Conservation (phyloP, 176 grass and related monocot genomes). For the Juncus inflexus region DNA sequence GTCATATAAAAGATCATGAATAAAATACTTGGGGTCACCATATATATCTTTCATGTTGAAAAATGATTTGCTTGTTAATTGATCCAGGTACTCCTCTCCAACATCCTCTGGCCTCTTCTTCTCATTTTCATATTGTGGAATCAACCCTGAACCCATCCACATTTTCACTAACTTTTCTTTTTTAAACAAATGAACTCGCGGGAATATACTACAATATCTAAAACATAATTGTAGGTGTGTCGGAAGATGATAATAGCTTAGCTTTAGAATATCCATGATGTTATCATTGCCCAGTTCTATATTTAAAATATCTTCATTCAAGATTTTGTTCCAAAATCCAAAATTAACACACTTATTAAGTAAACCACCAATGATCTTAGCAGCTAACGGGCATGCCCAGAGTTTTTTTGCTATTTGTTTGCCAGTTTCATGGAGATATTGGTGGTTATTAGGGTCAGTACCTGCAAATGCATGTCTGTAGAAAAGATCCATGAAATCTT, state of each 20-base stretch:
- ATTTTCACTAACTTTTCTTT: conserved; percentile 36
- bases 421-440: conserved; percentile 10
- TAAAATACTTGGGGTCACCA: conserved; percentile 17
- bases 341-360: conserved; percentile 9
- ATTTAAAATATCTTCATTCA: conserved; percentile 25
- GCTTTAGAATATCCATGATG: conserved; percentile 34
- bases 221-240: conserved; percentile 26
- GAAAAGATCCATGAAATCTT: conserved; percentile 7
- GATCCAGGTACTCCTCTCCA: conserved; percentile 6
- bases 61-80: conserved; percentile 23
- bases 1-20: conserved; percentile 13
- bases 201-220: conserved; percentile 43
- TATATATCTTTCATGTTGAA: neutral
- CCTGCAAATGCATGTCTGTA: conserved; percentile 22
- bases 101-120: conserved; percentile 9
- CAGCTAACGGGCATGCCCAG: conserved; percentile 20
- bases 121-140: neutral
- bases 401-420: conserved; percentile 17
- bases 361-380: conserved; percentile 24
- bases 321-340: conserved; percentile 32
- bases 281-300: conserved; percentile 2
- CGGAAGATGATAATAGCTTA: conserved; percentile 31
- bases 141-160: conserved; percentile 27
- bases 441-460: conserved; percentile 9
- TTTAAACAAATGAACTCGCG: conserved; percentile 34